Conservation (phyloP, 2,329 filamentous ascomycete species). For the Dissoconium aciculare region DNA sequence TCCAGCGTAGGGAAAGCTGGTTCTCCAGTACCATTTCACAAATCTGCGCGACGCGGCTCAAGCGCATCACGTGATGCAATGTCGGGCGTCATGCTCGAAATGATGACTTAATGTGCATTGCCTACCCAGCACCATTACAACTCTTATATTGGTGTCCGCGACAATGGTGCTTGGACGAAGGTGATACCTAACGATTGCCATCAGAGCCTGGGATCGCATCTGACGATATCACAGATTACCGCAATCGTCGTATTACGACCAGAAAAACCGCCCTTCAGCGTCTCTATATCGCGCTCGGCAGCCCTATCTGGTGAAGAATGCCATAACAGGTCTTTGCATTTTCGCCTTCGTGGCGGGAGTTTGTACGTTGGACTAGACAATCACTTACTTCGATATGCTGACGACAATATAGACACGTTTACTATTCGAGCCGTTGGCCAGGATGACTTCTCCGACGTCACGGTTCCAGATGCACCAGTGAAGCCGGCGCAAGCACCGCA, state of each 20-base stretch:
- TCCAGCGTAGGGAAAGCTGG: no score
- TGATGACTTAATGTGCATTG: no score
- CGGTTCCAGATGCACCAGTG: conserved; percentile 61
- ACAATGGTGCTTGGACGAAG: no score
- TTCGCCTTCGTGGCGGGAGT: conserved; percentile 64
- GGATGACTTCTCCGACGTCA: conserved; percentile 92
- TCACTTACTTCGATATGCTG: conserved; percentile 3
- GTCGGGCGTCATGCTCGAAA: no score
- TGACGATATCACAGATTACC: conserved; percentile 37
- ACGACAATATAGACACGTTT: conserved; percentile 42
- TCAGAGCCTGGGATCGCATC: no score
- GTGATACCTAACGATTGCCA: no score
- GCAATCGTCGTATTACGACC: conserved; percentile 79
- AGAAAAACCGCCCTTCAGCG: conserved; percentile 67
- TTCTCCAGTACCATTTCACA: no score
- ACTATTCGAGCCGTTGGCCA: conserved; percentile 79
- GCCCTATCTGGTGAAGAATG: conserved; percentile 84
- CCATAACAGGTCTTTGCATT: conserved; percentile 62
- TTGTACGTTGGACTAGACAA: conserved; percentile 49
- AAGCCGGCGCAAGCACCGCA: conserved; percentile 25
- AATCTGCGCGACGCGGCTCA: no score
- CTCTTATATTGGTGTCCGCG: no score
- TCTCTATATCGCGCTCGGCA: conserved; percentile 82
- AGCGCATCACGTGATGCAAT: no score
- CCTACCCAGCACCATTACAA: no score